Base-by-base conservation (phyloP, 2,329 filamentous ascomycete species). In the Exophiala dermatitidis region DNA sequence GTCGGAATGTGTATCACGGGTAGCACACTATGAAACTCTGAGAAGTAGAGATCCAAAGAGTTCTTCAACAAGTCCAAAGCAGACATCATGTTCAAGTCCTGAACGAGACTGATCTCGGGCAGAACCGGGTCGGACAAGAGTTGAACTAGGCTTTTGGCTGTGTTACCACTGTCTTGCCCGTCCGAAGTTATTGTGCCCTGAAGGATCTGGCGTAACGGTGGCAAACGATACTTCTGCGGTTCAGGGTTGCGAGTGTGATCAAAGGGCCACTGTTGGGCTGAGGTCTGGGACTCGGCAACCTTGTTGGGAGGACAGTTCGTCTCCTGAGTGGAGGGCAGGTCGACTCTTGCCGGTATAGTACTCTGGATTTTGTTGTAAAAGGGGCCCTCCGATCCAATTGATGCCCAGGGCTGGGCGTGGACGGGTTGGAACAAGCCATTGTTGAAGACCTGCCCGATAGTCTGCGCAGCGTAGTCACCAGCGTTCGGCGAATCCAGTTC, bases 251-350 rank as follows among this genome's bases (percentile, higher is more conserved):
- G 47, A 10, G 53, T 55, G 29, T 59, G 56, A 40, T 59, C 56
- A 36, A 59, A 59, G n/a, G 56, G 56, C 56, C 56, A 59, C 41
- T 55, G 56, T 19, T 59, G 56, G 34, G 48, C 40, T 7, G 19
- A 34, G 26, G 43, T 5, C 28, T 53, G 56, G 9, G 44, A 41
- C n/a, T 56, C 52, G 8, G 34, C 34, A 4, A 36, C 33, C 9
- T 53, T 48, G 37, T 30, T 36, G 30, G 43, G 19, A 4, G 38
- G 30, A 19, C 26, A 12, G 31, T 46, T 51, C 9, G 38, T n/a
- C 7, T 54, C 51, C 31, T 53, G 48, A 26, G 43, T 10, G 12
- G 51, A 48, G 2, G 44, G 38, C 29, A 28, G 51, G 44, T 48
- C 48, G 7, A 54, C 28, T 43, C 48, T 37, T 10, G 47, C 44